Evolutionary conservation across 257 asterid genomes (phyloP).

Genomic region (Dorcoceras hygrometricum): DNA sequence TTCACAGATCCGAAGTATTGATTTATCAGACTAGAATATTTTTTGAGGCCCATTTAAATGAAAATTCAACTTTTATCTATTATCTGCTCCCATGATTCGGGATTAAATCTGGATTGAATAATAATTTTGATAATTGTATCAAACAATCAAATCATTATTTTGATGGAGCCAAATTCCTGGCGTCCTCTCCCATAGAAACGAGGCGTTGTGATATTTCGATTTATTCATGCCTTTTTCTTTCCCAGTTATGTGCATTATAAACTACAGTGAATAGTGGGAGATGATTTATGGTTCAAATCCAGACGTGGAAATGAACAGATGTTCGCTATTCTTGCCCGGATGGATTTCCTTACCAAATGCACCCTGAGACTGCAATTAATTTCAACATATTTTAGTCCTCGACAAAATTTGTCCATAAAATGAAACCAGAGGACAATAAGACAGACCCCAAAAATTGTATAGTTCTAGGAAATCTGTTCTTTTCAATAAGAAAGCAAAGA

Average conservation of each 20-base stretch:
- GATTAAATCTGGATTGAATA: constrained; percentile 3
- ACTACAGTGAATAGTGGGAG: not conserved
- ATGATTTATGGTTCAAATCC: not conserved
- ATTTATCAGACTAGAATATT: constrained; percentile 14
- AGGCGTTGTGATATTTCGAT: not conserved
- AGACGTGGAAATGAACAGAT: too few relatives aligned
- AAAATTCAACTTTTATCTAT: constrained; percentile 25
- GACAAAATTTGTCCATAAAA: not conserved
- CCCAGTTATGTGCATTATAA: not conserved
- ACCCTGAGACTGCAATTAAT: too few relatives aligned
- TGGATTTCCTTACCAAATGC: not conserved
- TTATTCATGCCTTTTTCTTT: too few relatives aligned
- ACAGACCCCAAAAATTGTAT: not conserved
- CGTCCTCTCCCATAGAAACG: not conserved
- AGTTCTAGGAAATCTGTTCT: not conserved
- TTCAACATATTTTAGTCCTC: too few relatives aligned
- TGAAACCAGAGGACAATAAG: not conserved
- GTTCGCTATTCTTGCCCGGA: not conserved
- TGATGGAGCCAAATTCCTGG: not conserved
- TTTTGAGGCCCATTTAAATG: constrained; percentile 7
- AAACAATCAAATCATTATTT: constrained; percentile 13
- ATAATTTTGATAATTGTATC: constrained; percentile 29
- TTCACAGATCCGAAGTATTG: constrained; percentile 57
- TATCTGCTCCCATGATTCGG: constrained; percentile 17
- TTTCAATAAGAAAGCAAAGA: not conserved